Evolutionary conservation across 768 basidiomycete species (phyloP).

Genomic region (Chalciporus chontae): DNA sequence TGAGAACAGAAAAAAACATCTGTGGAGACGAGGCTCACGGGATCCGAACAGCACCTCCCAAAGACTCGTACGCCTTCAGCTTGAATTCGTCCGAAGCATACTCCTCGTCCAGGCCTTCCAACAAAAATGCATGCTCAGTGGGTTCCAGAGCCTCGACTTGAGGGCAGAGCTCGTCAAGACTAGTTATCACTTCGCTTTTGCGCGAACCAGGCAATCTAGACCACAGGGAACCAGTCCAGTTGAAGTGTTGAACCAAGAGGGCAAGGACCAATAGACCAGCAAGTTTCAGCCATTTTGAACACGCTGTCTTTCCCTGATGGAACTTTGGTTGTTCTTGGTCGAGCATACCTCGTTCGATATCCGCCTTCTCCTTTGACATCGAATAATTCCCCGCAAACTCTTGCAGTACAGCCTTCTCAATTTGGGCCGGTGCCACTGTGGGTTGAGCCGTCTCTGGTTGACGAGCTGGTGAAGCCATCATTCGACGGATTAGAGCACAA

Average conservation of each 20-base stretch:
- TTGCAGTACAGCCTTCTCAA: slow-evolving; percentile 1
- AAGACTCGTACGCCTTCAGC: slow-evolving; percentile 28
- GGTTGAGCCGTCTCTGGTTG: background rate
- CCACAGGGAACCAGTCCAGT: slow-evolving; percentile 1
- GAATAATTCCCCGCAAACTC: background rate
- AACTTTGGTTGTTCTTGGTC: background rate
- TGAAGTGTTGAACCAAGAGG: slow-evolving; percentile 1
- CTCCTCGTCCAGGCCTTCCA: slow-evolving; percentile 22
- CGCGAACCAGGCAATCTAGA: background rate
- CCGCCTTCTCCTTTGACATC: slow-evolving; percentile 1
- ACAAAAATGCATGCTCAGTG: slow-evolving; percentile 13
- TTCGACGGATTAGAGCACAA: slow-evolving; percentile 5
- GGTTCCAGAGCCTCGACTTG: slow-evolving; percentile 21
- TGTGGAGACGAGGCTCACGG: slow-evolving; percentile 17
- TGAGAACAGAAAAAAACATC: background rate
- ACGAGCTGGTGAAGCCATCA: background rate
- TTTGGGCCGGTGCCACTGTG: background rate
- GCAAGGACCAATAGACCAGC: slow-evolving; percentile 9
- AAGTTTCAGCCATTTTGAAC: background rate
- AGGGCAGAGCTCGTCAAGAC: slow-evolving; percentile 23
- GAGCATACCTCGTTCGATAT: slow-evolving; percentile 10
- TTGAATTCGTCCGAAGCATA: slow-evolving; percentile 26
- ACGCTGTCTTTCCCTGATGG: background rate
- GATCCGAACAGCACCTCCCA: slow-evolving; percentile 36
- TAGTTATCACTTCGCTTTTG: background rate